Base-by-base conservation (phyloP, 2,329 filamentous ascomycete genomes). In the Colletotrichum truncatum region DNA sequence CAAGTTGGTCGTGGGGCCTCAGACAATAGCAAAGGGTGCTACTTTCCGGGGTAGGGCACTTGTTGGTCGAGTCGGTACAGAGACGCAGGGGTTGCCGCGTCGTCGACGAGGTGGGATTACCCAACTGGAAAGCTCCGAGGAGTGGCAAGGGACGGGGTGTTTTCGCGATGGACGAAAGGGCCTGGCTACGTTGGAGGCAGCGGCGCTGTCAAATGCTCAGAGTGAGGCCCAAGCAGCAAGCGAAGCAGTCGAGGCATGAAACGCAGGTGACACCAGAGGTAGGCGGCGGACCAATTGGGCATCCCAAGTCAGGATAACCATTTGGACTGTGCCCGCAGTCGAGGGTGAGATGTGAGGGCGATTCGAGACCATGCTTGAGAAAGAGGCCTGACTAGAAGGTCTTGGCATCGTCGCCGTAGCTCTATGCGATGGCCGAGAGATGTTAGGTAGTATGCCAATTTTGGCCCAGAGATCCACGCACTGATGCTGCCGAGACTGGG, bases 211-310 rank as follows among this genome's bases (percentile, higher is more conserved):
- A 8, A 28, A 38, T 51, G 49, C 41, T 34, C 21, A 32, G 48
- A 26, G 30, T 51, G 30, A 55, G 43, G 58, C 30, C 51, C 63
- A 66, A 63, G 63, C 63, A 66, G 57, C 39, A 30, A 55, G 23
- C 43, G 63, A 56, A 21, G 43, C 58, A 66, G 51, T 49, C 55
- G 52, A 64, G 52, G 60, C 46, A 64, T 66, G 64, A 66, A 66
- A 66, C 64, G 64, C 60, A 64, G 46, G 45, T 66, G 64, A 66
- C 64, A 66, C 64, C 53, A 66, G 53, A 53, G 53, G 45, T 46
- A 59, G 53, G 53, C 52, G 38, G 38, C 53, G 25, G 39, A 23
- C 46, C 64, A 66, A 64, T 54, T 65, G 52, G 52, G 16, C 39
- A 64, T 43, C 51, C 39, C 52, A 53, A 32, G 60, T 59, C 52